Base-by-base conservation (phyloP, 495 filamentous ascomycete genomes). In the Apodospora peruviana region DNA sequence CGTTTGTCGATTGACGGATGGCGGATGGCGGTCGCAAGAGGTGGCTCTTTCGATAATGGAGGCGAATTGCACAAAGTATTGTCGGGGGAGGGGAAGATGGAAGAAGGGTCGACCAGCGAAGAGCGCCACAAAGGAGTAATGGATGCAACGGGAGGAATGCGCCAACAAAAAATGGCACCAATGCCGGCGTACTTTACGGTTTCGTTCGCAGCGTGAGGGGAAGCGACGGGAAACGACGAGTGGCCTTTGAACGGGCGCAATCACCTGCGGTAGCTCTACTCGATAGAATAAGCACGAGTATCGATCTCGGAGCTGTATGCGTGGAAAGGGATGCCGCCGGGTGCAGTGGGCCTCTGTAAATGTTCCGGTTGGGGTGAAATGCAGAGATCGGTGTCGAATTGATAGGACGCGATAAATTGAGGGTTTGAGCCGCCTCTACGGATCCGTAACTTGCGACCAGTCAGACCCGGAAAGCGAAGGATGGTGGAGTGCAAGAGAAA, bases 291-390 rank as follows among this genome's bases (percentile, higher is more conserved):
- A 5, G 27, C 7, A 7, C 27, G 27, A 5, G 27, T 7, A 5
- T 32, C 7, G 12, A 5, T 32, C 7, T 32, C 12, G 27, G 27
- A 12, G 7, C 27, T 7, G 27, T 32, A 12, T 7, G 27, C 27
- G 27, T 32, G 7, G 27, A 25, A 7, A 27, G 12, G 21, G 23
- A 23, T n/a, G n/a, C n/a, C n/a, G n/a, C n/a, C n/a, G n/a, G 4
- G 37, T 22, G 40, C 43, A 35, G 51, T 55, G 48, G 59, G 50
- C 56, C 55, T 50, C 5, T 29, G 42, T 50, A 62, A 60, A 60
- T 47, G 48, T 57, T 53, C 53, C 51, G 53, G 51, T 48, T 54
- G 53, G 50, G 50, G 46, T 24, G 34, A 17, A 19, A 27, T 18
- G 42, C 27, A 39, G 44, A 45, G 21, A 41, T 23, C 45, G 27